These are phyloP conservation scores for Ramalina intermedia DNA, from an alignment of 495 filamentous ascomycete species.

Conservation along the genomic window DNA sequence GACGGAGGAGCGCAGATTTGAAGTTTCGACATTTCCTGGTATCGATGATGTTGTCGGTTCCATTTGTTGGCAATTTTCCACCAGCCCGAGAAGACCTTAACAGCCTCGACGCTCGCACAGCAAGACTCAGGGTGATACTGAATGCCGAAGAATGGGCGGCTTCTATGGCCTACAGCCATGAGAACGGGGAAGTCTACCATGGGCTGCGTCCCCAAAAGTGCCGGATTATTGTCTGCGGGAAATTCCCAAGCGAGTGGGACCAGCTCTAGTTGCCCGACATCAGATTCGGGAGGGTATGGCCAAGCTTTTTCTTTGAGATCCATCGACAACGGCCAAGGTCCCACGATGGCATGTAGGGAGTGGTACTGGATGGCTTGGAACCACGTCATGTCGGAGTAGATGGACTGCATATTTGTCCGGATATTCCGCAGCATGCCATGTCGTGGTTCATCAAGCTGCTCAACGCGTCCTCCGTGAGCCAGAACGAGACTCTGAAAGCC, in stretches of 20 bases:
- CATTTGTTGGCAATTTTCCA: conserved; percentile 43
- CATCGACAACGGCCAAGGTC: conserved; percentile 19
- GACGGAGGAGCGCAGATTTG: too few species aligned
- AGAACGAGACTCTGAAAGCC: conserved; percentile 77
- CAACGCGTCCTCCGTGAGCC: conserved; percentile 48
- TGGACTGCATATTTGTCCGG: conserved; percentile 30
- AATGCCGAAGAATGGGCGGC: conserved; percentile 74
- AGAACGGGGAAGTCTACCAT: conserved; percentile 33
- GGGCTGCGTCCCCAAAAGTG: not conserved
- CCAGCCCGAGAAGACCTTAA: conserved; percentile 59
- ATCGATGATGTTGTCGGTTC: not conserved
- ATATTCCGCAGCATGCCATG: conserved; percentile 69
- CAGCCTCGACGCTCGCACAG: conserved; percentile 61
- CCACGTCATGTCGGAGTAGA: conserved; percentile 40
- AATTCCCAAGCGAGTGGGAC: conserved; percentile 52
- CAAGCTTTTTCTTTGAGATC: not conserved
- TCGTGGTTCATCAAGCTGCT: conserved; percentile 48
- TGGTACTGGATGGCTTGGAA: conserved; percentile 77
- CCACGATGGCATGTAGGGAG: conserved; percentile 57
- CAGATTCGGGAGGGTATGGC: not conserved
- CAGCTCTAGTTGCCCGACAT: conserved; percentile 22
- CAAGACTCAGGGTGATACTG: conserved; percentile 95
- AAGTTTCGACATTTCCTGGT: not conserved
- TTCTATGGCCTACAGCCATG: conserved; percentile 58
- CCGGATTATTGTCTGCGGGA: conserved; percentile 1